Conservation (phyloP, 768 basidiomycete genomes). For the Tylopilus sp. region DNA sequence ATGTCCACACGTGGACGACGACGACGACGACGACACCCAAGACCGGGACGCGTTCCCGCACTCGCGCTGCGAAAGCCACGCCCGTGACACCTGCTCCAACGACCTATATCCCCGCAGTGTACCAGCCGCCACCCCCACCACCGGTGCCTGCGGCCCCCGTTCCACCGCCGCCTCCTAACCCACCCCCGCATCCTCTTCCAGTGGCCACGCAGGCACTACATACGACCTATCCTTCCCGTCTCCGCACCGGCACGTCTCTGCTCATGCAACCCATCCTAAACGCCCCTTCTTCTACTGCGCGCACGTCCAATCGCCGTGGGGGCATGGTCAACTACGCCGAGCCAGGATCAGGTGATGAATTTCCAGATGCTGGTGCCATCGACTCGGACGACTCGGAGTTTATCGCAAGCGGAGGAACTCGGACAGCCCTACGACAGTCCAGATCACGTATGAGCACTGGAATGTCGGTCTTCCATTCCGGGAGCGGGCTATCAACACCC, state of each 20-base stretch:
- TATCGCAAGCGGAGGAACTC: slow-evolving; percentile 58
- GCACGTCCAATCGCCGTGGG: slow-evolving; percentile 55
- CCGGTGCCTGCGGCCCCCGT: slow-evolving; percentile 26
- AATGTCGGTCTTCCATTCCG: slow-evolving; percentile 54
- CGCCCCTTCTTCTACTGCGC: slow-evolving; percentile 37
- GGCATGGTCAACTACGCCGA: slow-evolving; percentile 86
- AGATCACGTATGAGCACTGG: slow-evolving; percentile 43
- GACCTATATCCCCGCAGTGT: slow-evolving; percentile 35
- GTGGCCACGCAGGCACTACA: slow-evolving; percentile 66
- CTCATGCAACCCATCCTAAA: slow-evolving; percentile 84
- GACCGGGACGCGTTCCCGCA: slow-evolving; percentile 38
- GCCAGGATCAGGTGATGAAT: slow-evolving; percentile 77
- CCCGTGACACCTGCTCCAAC: slow-evolving; percentile 37
- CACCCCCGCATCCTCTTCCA: slow-evolving; percentile 55
- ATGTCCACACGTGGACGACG: slow-evolving; percentile 66
- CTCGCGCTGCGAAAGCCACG: slow-evolving; percentile 35
- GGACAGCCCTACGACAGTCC: slow-evolving; percentile 52
- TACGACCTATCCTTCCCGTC: slow-evolving; percentile 84
- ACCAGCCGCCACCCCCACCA: slow-evolving; percentile 34
- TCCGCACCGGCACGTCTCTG: slow-evolving; percentile 85
- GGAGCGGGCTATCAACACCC: slow-evolving; percentile 39
- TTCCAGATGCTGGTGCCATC: slow-evolving; percentile 75
- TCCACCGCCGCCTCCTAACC: slow-evolving; percentile 41
- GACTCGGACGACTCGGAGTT: slow-evolving; percentile 88
- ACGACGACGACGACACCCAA: slow-evolving; percentile 49